Conservation (phyloP, 2,329 filamentous ascomycete genomes). For the Coniochaeta hoffmannii region DNA sequence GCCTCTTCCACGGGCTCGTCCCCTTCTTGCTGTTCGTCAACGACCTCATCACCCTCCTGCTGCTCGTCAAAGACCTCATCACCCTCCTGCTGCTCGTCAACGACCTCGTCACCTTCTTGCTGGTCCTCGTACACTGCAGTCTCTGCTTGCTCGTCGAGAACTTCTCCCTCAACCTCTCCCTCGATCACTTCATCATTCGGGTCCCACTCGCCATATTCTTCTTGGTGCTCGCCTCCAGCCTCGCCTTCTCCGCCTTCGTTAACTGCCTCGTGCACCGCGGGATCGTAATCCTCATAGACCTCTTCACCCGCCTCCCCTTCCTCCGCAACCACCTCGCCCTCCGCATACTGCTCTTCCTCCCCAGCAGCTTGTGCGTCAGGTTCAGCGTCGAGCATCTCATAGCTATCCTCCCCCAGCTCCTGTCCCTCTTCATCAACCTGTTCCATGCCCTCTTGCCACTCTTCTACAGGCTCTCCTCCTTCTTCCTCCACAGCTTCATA, state of each 20-base stretch:
- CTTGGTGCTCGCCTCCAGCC: background rate
- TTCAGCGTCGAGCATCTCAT: background rate
- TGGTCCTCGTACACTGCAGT: background rate
- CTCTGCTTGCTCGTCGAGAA: no score
- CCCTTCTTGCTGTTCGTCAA: background rate
- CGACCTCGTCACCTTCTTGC: background rate
- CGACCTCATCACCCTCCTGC: background rate
- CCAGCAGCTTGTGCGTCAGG: background rate
- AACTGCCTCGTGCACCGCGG: background rate
- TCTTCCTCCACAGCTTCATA: background rate
- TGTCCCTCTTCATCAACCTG: background rate
- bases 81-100: background rate
- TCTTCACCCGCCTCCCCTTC: background rate
- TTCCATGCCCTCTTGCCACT: background rate
- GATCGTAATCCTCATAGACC: background rate
- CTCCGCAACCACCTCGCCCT: background rate
- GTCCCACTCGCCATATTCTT: background rate
- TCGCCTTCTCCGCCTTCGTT: background rate
- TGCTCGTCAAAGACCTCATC: background rate
- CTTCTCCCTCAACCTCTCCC: background rate
- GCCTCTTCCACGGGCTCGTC: background rate
- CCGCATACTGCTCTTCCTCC: background rate
- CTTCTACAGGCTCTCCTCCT: background rate
- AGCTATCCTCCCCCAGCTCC: background rate
- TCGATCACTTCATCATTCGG: background rate